Evolutionary conservation across 139 green algal genomes (phyloP), one percentile per base, ranked within the genome.

Genomic region (Ettlia oleoabundans): DNA sequence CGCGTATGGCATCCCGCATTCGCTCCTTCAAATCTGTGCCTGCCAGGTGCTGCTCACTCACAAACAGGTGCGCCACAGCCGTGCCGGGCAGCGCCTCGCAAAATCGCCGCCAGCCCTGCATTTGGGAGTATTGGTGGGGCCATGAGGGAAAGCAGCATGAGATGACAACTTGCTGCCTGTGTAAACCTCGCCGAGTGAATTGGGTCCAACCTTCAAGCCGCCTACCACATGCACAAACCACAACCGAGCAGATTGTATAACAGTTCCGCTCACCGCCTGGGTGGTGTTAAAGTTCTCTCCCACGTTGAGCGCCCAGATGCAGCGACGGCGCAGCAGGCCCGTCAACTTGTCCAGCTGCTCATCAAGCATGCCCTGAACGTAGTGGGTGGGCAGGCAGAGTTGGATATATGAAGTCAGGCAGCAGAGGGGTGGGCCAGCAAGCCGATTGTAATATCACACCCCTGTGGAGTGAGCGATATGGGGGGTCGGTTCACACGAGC

Each of bases 221-320:
- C 3, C 42, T 42, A n/a, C 66, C 2, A 10, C 37, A 21, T 53
- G 15, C 15, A 53, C 35, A n/a, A 4, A 21, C 5, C 8, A 21
- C 65, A 26, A 73, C 28, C 33, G 40, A 19, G 19, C 21, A 18
- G 30, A 19, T 15, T 40, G 8, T 18, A 75, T 35, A 40, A 76
- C 68, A 19, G 33, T 33, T 28, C 38, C 40, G 70, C 70, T 42
- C 77, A 82, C 91, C n/a, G 68, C 32, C 42, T 85, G 43, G n/a
- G 42, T 87, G 65, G 89, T 89, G 18, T 79, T 52, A 61, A 90
- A 90, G 81, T 93, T 93, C 85, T 94, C 91, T 3, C 91, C 91
- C 21, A 92, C 77, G 21, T 94, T 93, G 8, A 93, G 51, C 2
- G 87, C 89, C 90, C 90, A 94, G 63, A 94, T 92, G 40, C 80